phyloP scores from a whole-genome alignment of 2,329 filamentous ascomycete genomes.

The Endocalyx cinctus region DNA sequence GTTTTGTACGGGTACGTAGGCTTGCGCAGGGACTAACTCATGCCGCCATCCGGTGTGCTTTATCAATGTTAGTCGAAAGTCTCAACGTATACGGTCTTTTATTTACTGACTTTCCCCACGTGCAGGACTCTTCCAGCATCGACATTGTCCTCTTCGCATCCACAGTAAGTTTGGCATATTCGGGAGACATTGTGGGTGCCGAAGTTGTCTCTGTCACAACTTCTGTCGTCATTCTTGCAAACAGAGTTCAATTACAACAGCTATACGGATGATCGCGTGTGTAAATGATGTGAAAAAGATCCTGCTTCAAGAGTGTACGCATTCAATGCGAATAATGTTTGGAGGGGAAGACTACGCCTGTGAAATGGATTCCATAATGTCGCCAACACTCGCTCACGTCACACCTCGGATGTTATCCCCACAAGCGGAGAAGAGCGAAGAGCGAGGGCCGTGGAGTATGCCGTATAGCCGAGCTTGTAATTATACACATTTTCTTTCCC shows the following conservation, averaged over 20 bases:
- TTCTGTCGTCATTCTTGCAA: not conserved
- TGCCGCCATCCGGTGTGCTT: constrained; percentile 5
- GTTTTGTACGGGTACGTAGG: not conserved
- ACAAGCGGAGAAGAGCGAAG: too few species aligned
- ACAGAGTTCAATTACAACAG: constrained; percentile 17
- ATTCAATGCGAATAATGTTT: too few species aligned
- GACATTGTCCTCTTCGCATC: constrained; percentile 3
- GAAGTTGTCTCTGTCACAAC: constrained; percentile 6
- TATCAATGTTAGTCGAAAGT: not conserved
- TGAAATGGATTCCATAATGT: too few species aligned
- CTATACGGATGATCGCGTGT: constrained; percentile 27
- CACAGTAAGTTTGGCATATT: constrained; percentile 4
- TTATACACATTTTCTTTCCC: too few species aligned
- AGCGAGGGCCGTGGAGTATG: too few species aligned
- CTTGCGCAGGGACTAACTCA: not conserved
- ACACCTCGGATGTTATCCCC: too few species aligned
- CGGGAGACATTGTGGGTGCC: not conserved
- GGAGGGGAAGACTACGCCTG: too few species aligned
- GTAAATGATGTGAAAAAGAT: too few species aligned
- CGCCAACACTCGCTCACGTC: too few species aligned
- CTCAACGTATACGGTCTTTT: not conserved
- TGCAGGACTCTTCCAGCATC: constrained; percentile 5
- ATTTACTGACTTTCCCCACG: constrained; percentile 6
- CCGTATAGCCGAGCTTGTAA: too few species aligned
- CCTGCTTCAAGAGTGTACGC: too few species aligned